phyloP scores from a whole-genome alignment of 1,139 yeast species.

The Yamadazyma sp. region DNA sequence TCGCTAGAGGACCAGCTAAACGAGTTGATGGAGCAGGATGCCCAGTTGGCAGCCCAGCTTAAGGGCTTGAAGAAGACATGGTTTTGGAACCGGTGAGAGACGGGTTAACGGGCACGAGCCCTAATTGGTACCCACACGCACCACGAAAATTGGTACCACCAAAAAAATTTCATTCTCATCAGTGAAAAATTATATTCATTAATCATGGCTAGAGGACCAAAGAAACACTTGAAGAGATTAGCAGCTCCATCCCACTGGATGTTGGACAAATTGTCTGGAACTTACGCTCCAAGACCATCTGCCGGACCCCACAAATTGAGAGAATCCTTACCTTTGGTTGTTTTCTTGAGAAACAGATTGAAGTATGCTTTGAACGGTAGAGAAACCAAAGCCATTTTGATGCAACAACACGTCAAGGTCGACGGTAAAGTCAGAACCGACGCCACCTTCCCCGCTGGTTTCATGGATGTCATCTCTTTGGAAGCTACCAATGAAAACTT shows the following conservation, averaged over 20 bases:
- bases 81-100: conserved; percentile 14
- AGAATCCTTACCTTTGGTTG: conserved; percentile 97
- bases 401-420: conserved; percentile 99
- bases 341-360: conserved; percentile 98
- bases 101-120: conserved; percentile 12
- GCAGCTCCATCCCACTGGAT: conserved; percentile 97
- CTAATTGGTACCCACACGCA: conserved; percentile 2
- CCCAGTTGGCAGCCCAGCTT: conserved; percentile 28
- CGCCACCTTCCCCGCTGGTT: conserved; percentile 97
- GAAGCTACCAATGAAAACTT: conserved; percentile 99
- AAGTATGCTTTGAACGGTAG: conserved; percentile 99
- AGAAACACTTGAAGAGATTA: conserved; percentile 47
- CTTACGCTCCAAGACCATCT: conserved; percentile 99
- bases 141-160: conserved; percentile 1
- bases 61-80: conserved; percentile 21
- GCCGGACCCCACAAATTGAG: conserved; percentile 99
- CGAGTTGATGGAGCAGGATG: conserved; percentile 27
- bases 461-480: conserved; percentile 96
- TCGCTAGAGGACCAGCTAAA: conserved; percentile 50
- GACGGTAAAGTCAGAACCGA: conserved; percentile 99
- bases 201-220: conserved; percentile 34
- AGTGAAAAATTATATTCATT: conserved; percentile 11
- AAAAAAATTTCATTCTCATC: background rate
- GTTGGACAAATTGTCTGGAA: conserved; percentile 99
- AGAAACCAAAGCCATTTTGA: conserved; percentile 98